Evolutionary conservation across 2,329 filamentous ascomycete genomes (phyloP).

Genomic region (Diaporthe eres): DNA sequence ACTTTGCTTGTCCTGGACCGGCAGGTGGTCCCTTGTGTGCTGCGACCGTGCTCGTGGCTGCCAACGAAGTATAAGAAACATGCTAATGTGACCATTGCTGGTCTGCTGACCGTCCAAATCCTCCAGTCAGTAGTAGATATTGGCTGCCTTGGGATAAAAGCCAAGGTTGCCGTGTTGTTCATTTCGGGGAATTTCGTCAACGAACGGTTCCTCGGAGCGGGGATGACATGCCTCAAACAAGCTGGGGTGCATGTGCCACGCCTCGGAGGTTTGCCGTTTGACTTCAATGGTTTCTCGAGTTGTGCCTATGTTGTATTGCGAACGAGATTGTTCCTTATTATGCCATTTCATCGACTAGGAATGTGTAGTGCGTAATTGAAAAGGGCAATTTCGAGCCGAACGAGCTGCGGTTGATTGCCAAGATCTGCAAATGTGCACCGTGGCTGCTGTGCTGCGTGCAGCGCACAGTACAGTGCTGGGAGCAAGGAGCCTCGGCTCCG

Average conservation of each 20-base stretch:
- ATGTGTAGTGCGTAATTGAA: not conserved
- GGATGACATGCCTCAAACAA: not conserved
- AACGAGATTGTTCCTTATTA: conserved; percentile 15
- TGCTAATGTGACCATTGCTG: not conserved
- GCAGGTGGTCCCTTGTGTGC: not conserved
- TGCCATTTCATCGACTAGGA: conserved; percentile 14
- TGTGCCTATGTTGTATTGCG: not conserved
- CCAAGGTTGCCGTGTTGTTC: conserved; percentile 14
- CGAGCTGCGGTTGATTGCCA: conserved; percentile 30
- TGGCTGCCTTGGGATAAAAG: not conserved
- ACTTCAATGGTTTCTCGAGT: conserved; percentile 17
- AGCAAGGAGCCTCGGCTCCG: conserved; percentile 11
- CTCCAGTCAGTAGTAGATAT: not conserved
- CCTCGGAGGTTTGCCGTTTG: conserved; percentile 23
- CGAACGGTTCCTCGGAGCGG: conserved; percentile 2
- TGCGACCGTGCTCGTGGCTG: not conserved
- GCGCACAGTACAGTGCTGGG: not conserved
- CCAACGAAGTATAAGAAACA: not conserved
- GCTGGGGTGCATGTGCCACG: not conserved
- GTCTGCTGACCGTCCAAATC: conserved; percentile 11
- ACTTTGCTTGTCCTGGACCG: not conserved
- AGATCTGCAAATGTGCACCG: conserved; percentile 13
- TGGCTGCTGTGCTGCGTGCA: conserved; percentile 11
- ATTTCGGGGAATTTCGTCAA: conserved; percentile 15
- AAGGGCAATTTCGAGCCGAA: conserved; percentile 16